These are phyloP conservation scores for Pichia sp. DNA, from an alignment of 1,139 yeast genomes.

Conservation along the genomic window DNA sequence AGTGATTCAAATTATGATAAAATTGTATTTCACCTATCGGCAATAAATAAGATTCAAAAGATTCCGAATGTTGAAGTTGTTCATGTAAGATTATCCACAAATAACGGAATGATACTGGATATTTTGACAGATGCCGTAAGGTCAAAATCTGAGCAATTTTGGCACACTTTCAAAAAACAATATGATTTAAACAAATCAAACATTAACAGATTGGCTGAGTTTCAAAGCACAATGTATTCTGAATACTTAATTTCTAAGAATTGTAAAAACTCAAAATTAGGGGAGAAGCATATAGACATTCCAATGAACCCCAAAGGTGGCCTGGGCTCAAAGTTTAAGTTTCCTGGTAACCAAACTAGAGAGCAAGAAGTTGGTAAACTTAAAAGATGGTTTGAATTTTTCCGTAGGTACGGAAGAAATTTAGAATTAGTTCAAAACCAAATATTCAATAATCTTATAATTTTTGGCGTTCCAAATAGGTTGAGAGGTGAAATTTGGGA, in stretches of 20 bases:
- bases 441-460: slow-evolving; percentile 71
- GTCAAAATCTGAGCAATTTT: slow-evolving; percentile 75
- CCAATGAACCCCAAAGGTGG: slow-evolving; percentile 67
- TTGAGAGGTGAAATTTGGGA: slow-evolving; percentile 97
- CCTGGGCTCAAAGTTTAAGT: slow-evolving; percentile 71
- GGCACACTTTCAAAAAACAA: slow-evolving; percentile 9
- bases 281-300: slow-evolving; percentile 33
- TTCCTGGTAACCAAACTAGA: slow-evolving; percentile 82
- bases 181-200: slow-evolving; percentile 19
- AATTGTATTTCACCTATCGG: slow-evolving; percentile 65
- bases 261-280: slow-evolving; percentile 29
- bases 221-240: slow-evolving; percentile 71
- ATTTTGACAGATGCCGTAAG: slow-evolving; percentile 74
- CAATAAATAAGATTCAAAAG: slow-evolving; percentile 81
- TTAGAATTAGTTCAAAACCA: slow-evolving; percentile 68
- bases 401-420: slow-evolving; percentile 77
- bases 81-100: slow-evolving; percentile 65
- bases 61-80: slow-evolving; percentile 74
- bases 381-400: slow-evolving; percentile 88
- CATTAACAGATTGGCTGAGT: slow-evolving; percentile 57
- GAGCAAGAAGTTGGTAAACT: slow-evolving; percentile 25
- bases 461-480: slow-evolving; percentile 79
- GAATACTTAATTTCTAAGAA: slow-evolving; percentile 72
- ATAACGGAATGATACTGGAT: slow-evolving; percentile 56
- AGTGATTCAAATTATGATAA: slow-evolving; percentile 59